Evolutionary conservation across 129 eudicot genomes (phyloP), one percentile per base, ranked within the genome.

Genomic region (Saposhnikovia divaricata): DNA sequence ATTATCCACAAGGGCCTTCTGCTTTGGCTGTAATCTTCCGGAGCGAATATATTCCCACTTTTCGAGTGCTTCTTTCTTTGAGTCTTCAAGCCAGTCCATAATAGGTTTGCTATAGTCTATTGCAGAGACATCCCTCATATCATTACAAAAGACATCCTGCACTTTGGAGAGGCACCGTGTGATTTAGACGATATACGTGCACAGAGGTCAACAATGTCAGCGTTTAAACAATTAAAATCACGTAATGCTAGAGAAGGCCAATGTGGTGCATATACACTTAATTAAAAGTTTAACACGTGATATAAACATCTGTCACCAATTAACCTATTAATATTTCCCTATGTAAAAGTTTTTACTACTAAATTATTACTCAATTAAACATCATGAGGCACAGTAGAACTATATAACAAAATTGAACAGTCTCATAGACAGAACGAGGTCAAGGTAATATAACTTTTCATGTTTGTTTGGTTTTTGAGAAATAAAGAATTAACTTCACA

Each of bases 121-220:
- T 19, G 94, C 89, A 46, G 81, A 77, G 31, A 77, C 77, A 8
- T 86, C 89, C 87, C 97, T 85, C 77, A 68, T 82, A 78, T 95
- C 97, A 69, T 95, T 92, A 85, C 81, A 95, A 86, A 95, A 95
- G 28, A 89, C 87, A 79, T 89, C 94, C 94, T 93, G 47, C 83
- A 87, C 44, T 31, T 79, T 31, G 77, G 0, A 39, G 77, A 38
- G 25, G 4, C 9, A 73, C 55, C 28, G 44, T 16, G n/a, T 19
- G 10, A 34, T 73, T 73, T 15, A 73, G 18, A 73, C 4, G 25
- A 3, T n/a, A 11, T 19, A 15, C 10, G 43, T 39, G 48, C 40
- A 72, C 9, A 68, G 9, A 68, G 9, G 73, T 34, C 73, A 31
- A 68, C 43, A 31, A 6, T 28, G 9, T 34, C 42, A 31, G 21